phyloP scores from a whole-genome alignment of 2,329 filamentous ascomycete species.

The Phaeosphaeria sp. region DNA sequence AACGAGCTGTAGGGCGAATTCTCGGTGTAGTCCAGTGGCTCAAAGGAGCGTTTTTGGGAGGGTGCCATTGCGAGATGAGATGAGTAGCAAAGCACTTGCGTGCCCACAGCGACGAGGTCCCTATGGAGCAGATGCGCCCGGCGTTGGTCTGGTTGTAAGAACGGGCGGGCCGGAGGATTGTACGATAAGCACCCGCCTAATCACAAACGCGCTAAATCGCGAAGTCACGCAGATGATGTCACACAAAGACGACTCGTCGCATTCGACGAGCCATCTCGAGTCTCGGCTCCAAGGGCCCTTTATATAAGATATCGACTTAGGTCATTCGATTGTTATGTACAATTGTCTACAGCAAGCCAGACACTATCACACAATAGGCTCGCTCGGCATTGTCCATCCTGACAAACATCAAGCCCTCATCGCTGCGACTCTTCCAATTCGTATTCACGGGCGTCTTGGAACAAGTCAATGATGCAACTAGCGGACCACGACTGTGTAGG shows the following conservation, averaged over 20 bases:
- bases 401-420: not conserved
- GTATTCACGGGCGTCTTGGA: slow-evolving; percentile 76
- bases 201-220: slow-evolving; percentile 7
- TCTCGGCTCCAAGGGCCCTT: too few relatives aligned
- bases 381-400: not conserved
- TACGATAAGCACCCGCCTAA: not conserved
- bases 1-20: slow-evolving; percentile 21
- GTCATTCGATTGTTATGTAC: not conserved
- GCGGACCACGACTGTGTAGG: slow-evolving; percentile 98
- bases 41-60: slow-evolving; percentile 8
- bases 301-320: not conserved
- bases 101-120: not conserved
- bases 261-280: not conserved
- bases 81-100: not conserved
- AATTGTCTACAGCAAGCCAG: slow-evolving; percentile 3
- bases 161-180: not conserved
- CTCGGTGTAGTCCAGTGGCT: slow-evolving; percentile 14
- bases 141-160: not conserved
- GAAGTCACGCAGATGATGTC: slow-evolving; percentile 5
- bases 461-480: slow-evolving; percentile 91
- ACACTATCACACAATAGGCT: not conserved
- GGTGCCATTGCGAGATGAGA: slow-evolving; percentile 5
- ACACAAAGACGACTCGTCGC: not conserved
- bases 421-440: slow-evolving; percentile 25
- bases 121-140: not conserved